Evolutionary conservation across 2,329 filamentous ascomycete genomes (phyloP).

Genomic region (Cordyceps militaris): DNA sequence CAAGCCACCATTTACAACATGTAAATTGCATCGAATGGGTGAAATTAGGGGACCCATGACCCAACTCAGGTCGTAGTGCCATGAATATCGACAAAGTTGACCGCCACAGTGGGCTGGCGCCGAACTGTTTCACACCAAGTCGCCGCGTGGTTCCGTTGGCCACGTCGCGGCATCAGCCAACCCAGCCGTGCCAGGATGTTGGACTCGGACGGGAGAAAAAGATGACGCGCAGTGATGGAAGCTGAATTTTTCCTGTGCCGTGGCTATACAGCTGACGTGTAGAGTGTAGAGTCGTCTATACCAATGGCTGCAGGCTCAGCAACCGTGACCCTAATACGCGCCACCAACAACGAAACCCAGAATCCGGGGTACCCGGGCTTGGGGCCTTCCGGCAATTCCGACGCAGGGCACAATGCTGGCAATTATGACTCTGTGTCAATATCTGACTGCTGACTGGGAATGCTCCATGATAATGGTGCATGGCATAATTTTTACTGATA

Average conservation of each 20-base stretch:
- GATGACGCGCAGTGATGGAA: not conserved
- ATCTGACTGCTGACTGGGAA: not conserved
- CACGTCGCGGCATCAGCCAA: not conserved
- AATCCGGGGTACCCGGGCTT: not conserved
- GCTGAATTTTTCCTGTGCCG: not conserved
- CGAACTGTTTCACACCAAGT: not conserved
- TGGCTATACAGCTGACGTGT: too few relatives aligned
- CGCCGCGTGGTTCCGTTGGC: not conserved
- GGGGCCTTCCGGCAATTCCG: not conserved
- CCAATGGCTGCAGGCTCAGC: too few relatives aligned
- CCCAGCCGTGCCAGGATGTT: not conserved
- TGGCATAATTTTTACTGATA: too few relatives aligned
- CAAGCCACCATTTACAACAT: too few relatives aligned
- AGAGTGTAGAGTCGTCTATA: too few relatives aligned
- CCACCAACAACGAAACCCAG: not conserved
- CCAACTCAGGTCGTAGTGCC: not conserved
- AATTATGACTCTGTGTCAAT: not conserved
- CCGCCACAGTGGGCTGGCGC: not conserved
- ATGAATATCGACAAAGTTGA: conserved; percentile 1
- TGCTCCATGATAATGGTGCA: not conserved
- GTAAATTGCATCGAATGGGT: too few relatives aligned
- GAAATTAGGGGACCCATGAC: too few relatives aligned
- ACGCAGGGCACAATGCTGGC: not conserved
- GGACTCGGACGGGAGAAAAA: not conserved
- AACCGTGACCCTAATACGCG: not conserved